Base-by-base conservation (phyloP, 176 grass and related monocot genomes). In the Oropetium thomaeum region DNA sequence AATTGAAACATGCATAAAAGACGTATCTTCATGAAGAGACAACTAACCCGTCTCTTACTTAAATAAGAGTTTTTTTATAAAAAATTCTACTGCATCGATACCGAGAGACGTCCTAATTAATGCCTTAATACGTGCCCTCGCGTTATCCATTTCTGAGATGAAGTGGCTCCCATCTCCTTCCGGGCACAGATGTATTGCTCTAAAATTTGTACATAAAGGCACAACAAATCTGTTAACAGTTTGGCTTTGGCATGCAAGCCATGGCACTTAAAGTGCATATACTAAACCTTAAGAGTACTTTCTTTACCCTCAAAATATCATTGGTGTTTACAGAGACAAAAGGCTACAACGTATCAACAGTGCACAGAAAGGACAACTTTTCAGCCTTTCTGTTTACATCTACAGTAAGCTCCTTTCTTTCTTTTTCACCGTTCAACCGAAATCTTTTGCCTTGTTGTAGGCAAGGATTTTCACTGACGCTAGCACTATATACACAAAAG, bases 401-500 rank as follows among this genome's bases (percentile, higher is more conserved):
- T 67, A 78, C 62, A 42, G 35, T 55, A 67, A 26, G 42, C 45
- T 26, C 29, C 15, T 54, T 54, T 66, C 45, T 43, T 49, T 25
- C 4, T 45, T 9, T 53, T 53, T 23, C 1, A 6, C 19, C 19
- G 8, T 67, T 54, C 33, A 78, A 31, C 33, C 5, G 6, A 59
- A 44, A 19, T 14, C 2, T 59, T 59, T 58, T 79, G 37, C 27
- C 10, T 41, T 79, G 5, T 42, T 37, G 9, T 68, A 68, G 55
- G 67, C 25, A 29, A 68, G 58, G 33, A 49, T 68, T 79, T 75
- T 30, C 51, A 58, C 35, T 69, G 38, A 28, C 39, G 62, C 54
- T 80, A 26, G 29, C 27, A 37, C 29, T 80, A 70, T 61, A 45
- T 80, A 61, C 77, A 79, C 63, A 79, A 55, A 67, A 67, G 16